Percentiles rank a stretch among this genome's conserved stretches.
These are phyloP conservation scores for Cyberlindnera americana DNA, from an alignment of 805 yeast species.

Conservation along the genomic window DNA sequence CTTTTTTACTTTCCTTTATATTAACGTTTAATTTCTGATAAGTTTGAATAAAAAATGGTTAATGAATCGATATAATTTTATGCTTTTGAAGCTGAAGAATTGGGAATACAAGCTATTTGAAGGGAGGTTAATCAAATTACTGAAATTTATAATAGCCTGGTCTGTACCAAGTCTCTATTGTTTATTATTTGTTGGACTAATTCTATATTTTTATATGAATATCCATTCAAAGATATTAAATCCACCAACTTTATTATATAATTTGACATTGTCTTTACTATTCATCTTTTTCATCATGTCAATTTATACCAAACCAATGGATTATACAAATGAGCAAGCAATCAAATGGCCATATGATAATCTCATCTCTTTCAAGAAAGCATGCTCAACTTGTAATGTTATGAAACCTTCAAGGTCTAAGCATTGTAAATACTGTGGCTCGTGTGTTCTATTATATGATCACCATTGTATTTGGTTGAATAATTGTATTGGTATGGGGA, in stretches of 20 bases:
- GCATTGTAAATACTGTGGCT: constrained; percentile 68
- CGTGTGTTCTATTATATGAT: constrained; percentile 63
- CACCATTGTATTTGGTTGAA: constrained; percentile 75
- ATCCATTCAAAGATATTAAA: constrained; percentile 12
- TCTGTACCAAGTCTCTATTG: constrained; percentile 21
- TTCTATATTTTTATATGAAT: constrained; percentile 14
- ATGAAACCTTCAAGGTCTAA: constrained; percentile 70
- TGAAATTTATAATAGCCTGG: constrained; percentile 13
- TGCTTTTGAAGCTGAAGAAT: neutral
- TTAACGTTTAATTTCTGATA: neutral
- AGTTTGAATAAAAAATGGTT: constrained; percentile 2
- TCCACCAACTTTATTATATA: constrained; percentile 20
- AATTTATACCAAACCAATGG: constrained; percentile 18
- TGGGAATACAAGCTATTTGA: constrained; percentile 14
- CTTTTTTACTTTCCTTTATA: neutral
- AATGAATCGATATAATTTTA: neutral
- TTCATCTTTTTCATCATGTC: constrained; percentile 12
- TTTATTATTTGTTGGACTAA: constrained; percentile 13
- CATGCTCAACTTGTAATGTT: constrained; percentile 55
- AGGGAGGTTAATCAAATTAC: constrained; percentile 12
- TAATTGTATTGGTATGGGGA: constrained; percentile 69
- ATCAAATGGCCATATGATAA: constrained; percentile 20
- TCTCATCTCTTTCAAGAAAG: constrained; percentile 20
- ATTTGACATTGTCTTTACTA: constrained; percentile 7
- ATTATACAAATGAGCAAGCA: too few relatives aligned